Percentiles rank a stretch among this genome's conserved stretches.
Evolutionary conservation across 345 rosid species (phyloP).

Genomic region (Triadica sebifera): DNA sequence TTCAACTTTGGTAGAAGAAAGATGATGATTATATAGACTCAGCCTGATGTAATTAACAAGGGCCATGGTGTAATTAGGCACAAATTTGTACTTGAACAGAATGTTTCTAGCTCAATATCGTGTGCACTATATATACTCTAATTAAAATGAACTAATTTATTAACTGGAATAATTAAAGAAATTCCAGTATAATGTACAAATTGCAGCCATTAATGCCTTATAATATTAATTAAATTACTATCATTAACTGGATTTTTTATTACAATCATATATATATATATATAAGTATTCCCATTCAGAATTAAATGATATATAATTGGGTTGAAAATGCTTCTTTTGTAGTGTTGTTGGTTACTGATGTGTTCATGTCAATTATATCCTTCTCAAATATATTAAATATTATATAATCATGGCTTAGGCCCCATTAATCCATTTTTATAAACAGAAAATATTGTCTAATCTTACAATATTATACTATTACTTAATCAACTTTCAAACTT

Average conservation of each 20-base stretch:
- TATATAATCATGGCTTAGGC: not conserved
- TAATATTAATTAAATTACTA: conserved; percentile 1
- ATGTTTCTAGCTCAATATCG: too few species aligned
- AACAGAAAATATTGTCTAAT: too few species aligned
- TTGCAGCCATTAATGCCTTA: not conserved
- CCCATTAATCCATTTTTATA: too few species aligned
- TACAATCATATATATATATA: not conserved
- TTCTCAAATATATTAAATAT: conserved; percentile 6
- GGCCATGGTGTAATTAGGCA: not conserved
- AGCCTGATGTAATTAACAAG: conserved; percentile 1
- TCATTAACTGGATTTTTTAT: not conserved
- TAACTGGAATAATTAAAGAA: not conserved
- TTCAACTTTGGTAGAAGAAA: too few species aligned
- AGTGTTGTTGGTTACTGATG: conserved; percentile 16
- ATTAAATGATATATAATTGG: not conserved
- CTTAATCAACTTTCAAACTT: not conserved
- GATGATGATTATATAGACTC: not conserved
- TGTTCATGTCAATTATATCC: conserved; percentile 28
- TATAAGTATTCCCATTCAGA: conserved; percentile 7
- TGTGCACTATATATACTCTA: too few species aligned
- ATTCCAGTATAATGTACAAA: not conserved
- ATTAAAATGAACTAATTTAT: too few species aligned
- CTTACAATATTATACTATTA: too few species aligned
- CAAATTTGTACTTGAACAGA: too few species aligned
- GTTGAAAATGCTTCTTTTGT: conserved; percentile 13